phyloP scores from a whole-genome alignment of 1,284 basidiomycete species.

The Phellopilus nigrolimitatus region DNA sequence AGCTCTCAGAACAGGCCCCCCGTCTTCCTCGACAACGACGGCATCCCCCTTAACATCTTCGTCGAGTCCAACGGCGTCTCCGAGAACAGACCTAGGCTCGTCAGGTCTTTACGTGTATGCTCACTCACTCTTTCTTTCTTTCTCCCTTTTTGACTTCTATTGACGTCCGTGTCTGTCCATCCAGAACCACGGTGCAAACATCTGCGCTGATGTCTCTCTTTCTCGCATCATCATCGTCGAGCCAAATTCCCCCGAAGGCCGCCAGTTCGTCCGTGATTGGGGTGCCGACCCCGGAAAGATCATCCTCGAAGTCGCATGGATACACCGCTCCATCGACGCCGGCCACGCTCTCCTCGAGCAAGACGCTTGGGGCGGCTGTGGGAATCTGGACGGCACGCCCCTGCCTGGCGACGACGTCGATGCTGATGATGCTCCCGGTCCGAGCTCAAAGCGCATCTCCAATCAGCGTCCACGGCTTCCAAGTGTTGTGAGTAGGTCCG shows the following conservation, averaged over 20 bases:
- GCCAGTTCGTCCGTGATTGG: slow-evolving; percentile 53
- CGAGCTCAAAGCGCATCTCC: neutral
- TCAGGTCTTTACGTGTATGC: slow-evolving; percentile 46
- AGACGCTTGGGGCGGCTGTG: slow-evolving; percentile 53
- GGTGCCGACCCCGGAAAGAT: slow-evolving; percentile 42
- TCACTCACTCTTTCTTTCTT: slow-evolving; percentile 11
- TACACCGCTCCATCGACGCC: slow-evolving; percentile 35
- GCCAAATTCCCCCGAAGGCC: slow-evolving; percentile 44
- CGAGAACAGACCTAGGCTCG: slow-evolving; percentile 43
- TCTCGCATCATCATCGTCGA: slow-evolving; percentile 56
- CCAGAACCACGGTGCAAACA: slow-evolving; percentile 49
- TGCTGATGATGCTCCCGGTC: slow-evolving; percentile 12
- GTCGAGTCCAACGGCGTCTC: slow-evolving; percentile 47
- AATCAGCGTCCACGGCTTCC: neutral
- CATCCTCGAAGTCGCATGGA: slow-evolving; percentile 44
- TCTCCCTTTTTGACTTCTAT: slow-evolving; percentile 3
- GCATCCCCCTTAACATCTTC: slow-evolving; percentile 36
- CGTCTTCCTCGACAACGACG: slow-evolving; percentile 21
- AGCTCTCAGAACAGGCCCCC: slow-evolving; percentile 4
- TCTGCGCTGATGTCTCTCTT: slow-evolving; percentile 41
- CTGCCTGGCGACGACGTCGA: slow-evolving; percentile 29
- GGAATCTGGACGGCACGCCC: slow-evolving; percentile 41
- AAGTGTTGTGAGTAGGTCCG: neutral
- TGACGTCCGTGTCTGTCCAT: neutral
- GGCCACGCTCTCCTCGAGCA: slow-evolving; percentile 38